Percentiles rank a stretch among this genome's conserved stretches.
Evolutionary conservation across 2,329 filamentous ascomycete species (phyloP).

Genomic region (Nectriaceae sp.): DNA sequence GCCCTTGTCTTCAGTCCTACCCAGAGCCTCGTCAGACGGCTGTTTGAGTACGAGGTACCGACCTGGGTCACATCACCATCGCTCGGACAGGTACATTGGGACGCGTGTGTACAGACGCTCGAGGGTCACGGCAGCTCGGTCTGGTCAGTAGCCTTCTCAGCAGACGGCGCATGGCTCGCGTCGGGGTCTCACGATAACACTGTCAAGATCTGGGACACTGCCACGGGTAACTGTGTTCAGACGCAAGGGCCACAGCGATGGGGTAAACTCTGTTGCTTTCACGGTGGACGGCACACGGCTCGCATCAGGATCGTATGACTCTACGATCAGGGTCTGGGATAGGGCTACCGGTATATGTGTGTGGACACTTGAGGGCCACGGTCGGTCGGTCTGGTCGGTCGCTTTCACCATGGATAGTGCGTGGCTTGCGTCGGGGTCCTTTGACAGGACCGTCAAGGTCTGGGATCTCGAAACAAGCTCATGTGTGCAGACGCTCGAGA

Average conservation of each 20-base stretch:
- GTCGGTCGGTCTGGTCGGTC: background rate
- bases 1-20: conserved; percentile 35
- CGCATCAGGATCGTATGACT: background rate
- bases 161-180: background rate
- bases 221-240: background rate
- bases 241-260: background rate
- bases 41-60: conserved; percentile 5
- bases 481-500: no score
- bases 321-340: conserved; percentile 1
- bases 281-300: background rate
- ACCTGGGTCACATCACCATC: background rate
- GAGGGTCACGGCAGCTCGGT: background rate
- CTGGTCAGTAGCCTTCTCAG: background rate
- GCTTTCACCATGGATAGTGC: background rate
- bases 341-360: background rate
- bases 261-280: background rate
- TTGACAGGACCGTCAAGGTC: background rate
- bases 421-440: background rate
- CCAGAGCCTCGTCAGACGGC: conserved; percentile 19
- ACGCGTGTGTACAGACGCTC: background rate
- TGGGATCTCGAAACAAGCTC: background rate
- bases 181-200: background rate
- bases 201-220: background rate
- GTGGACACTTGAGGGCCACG: background rate
- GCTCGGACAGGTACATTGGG: background rate